These are phyloP conservation scores for Ustilago trichophora DNA, from an alignment of 1,284 basidiomycete genomes.

Conservation along the genomic window DNA sequence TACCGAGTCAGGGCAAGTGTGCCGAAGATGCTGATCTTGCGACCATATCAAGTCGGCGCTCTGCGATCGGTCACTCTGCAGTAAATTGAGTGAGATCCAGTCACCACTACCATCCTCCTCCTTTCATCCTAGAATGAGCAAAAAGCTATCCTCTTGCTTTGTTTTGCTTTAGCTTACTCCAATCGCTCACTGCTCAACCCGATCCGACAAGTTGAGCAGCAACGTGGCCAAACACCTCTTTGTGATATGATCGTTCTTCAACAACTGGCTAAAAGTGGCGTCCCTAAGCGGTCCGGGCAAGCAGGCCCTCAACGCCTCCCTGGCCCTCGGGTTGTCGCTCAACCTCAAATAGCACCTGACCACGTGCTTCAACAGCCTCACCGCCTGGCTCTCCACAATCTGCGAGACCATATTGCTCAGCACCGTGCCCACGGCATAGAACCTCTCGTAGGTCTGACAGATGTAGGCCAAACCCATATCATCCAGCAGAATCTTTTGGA, in stretches of 20 bases:
- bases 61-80: too few relatives aligned
- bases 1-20: too few relatives aligned
- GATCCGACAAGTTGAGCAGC: conserved; percentile 81
- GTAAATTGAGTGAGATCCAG: too few relatives aligned
- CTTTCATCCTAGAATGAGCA: too few relatives aligned
- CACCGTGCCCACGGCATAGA: conserved; percentile 98
- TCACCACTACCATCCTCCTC: too few relatives aligned
- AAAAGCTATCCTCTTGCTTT: too few relatives aligned
- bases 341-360: conserved; percentile 95
- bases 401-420: conserved; percentile 97
- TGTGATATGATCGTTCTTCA: conserved; percentile 71
- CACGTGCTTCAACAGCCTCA: conserved; percentile 95
- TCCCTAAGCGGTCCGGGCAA: conserved; percentile 96
- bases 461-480: conserved; percentile 98
- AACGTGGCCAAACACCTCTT: conserved; percentile 89
- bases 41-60: too few relatives aligned
- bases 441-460: conserved; percentile 98
- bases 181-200: conserved; percentile 62
- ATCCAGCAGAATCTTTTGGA: conserved; percentile 98
- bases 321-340: conserved; percentile 95
- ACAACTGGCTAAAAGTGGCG: conserved; percentile 86
- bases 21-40: too few relatives aligned
- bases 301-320: conserved; percentile 94
- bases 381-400: conserved; percentile 86
- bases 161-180: too few relatives aligned